Evolutionary conservation across 2,329 filamentous ascomycete genomes (phyloP), one percentile per base, ranked within the genome.

Genomic region (Ophiosphaerella herpotricha): DNA sequence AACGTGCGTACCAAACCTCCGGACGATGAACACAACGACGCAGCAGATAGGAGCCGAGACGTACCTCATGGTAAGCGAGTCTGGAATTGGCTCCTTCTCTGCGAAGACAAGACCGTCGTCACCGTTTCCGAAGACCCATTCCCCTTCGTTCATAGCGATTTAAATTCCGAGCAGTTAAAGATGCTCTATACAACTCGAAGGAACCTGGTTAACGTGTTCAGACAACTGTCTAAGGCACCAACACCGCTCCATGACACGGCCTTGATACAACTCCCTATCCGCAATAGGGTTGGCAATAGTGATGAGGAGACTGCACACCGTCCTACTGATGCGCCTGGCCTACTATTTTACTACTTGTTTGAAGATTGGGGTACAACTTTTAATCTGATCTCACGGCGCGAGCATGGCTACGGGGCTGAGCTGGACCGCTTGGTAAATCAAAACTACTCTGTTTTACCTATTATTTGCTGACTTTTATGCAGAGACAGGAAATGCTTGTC

Each of bases 31-130:
- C 54, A 65, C 29, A 52, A 67, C n/a, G 59, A 70, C 7, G 63
- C 74, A 8, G 60, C 61, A 55, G 66, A 70, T n/a, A 60, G 64
- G 8, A 57, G 55, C 14, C 61, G 54, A 26, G 71, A 75, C 36
- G 55, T 78, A 7, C 81, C 80, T 5, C 72, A 78, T 40, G 80
- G 80, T 23, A 80, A 76, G 53, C 72, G 84, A 21, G 71, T 86
- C 7, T 91, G 87, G 86, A 86, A 85, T 16, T 91, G 88, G 88
- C 77, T 90, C 5, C 74, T 88, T 4, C 70, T 90, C 7, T 88
- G 84, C 56, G 78, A 85, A 57, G 86, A 90, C 83, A 85, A 83
- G 56, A 90, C 87, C 0, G 81, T 90, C 33, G 80, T 91, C 45
- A 86, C 86, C 0, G 83, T 91, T 35, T 83, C 88, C 48, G 88